Base-by-base conservation (phyloP, 2,329 filamentous ascomycete genomes). In the Aspergillus sp. region DNA sequence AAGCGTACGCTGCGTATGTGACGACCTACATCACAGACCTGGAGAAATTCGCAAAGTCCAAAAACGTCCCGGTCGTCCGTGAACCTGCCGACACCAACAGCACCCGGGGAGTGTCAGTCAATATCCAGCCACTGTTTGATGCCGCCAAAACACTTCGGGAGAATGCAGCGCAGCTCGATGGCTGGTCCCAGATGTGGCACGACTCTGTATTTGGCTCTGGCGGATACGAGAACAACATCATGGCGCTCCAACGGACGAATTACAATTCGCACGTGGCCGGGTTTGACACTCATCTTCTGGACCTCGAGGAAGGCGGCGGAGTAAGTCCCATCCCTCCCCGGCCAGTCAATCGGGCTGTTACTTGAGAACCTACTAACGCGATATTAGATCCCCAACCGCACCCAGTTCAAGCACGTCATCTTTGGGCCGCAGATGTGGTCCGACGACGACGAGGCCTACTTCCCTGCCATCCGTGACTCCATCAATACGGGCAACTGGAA, bases 351-450 rank as follows among this genome's bases (percentile, higher is more conserved):
- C 19, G 10, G 10, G 19, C 19, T 10, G 10, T 15, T 29, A 8
- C 19, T 7, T 29, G 19, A 11, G 12, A n/a, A 26, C 25, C 13
- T n/a, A 26, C 13, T 26, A n/a, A 13, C 12, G 12, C 19, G 24
- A 13, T 5, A 11, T 31, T 35, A 86, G 82, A 73, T 93, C 4
- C 83, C 84, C 24, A 85, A 85, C 47, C 79, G 89, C 43, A 83
- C 82, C 4, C 91, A 96, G 61, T 98, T 86, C 70, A 94, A 93
- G 59, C 91, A 95, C 60, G 73, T 93, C 51, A 65, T 98, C 35
- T 93, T 88, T 54, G 89, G 83, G 2, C 91, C 91, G 1, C 75
- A 85, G 50, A 66, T 75, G 2, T 88, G 85, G 80, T 79, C 78
- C 20, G 75, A 72, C 24, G 74, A 80, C 44, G 73, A 81, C 19